A percentile compares a stretch with the other conserved stretches of the same genome.
These are phyloP conservation scores for Xylaria flabelliformis DNA, from an alignment of 495 filamentous ascomycete species.

Conservation along the genomic window DNA sequence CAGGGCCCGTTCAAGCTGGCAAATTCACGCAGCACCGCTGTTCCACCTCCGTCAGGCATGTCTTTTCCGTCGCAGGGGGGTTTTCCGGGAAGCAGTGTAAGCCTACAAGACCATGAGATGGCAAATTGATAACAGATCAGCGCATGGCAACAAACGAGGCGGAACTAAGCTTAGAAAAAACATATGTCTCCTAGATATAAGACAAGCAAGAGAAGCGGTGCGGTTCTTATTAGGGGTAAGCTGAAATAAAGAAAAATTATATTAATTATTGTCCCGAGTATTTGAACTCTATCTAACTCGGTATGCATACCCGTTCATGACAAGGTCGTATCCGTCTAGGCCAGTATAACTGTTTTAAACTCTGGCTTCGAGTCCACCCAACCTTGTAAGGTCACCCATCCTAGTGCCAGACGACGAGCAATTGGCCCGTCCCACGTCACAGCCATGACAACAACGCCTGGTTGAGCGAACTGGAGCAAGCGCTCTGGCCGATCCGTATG, in stretches of 20 bases:
- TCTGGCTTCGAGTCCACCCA: neutral
- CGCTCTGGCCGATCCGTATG: neutral
- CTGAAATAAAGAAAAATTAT: too few species aligned
- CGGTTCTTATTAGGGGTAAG: too few species aligned
- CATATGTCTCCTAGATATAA: neutral
- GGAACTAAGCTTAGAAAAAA: neutral
- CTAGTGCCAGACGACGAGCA: neutral
- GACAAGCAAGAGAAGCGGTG: too few species aligned
- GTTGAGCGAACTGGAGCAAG: neutral
- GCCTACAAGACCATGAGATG: neutral
- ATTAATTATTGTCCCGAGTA: too few species aligned
- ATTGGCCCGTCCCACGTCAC: neutral
- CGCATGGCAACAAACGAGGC: neutral
- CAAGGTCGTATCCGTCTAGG: neutral
- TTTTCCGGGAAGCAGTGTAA: neutral
- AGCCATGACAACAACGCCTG: neutral
- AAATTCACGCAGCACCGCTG: neutral
- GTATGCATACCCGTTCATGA: neutral
- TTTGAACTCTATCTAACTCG: neutral
- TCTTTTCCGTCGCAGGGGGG: neutral
- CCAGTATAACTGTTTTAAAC: neutral
- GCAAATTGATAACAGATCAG: neutral
- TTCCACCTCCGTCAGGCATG: neutral
- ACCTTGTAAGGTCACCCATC: neutral
- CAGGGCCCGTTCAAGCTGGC: neutral